A percentile compares a stretch with the other conserved stretches of the same genome.
Evolutionary conservation across 768 basidiomycete genomes (phyloP).

Genomic region (Suillus decipiens): DNA sequence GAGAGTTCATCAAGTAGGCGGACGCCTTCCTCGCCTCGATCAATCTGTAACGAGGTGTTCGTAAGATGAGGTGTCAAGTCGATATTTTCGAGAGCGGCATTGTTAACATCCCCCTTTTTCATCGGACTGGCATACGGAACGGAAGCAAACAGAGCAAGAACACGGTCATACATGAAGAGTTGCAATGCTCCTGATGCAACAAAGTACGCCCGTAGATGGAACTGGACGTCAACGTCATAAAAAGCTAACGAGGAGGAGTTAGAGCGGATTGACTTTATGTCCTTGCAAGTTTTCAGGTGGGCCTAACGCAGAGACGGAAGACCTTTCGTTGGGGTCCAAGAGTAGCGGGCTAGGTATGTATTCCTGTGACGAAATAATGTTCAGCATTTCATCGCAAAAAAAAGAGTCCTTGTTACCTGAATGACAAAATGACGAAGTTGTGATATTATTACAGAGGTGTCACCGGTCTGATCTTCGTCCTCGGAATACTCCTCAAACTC

Average conservation of each 20-base stretch:
- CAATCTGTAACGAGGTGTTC: slow-evolving; percentile 84
- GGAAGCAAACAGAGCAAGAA: slow-evolving; percentile 87
- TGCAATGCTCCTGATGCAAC: slow-evolving; percentile 74
- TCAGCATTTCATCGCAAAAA: slow-evolving; percentile 8
- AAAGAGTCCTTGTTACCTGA: slow-evolving; percentile 56
- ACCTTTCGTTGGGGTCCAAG: slow-evolving; percentile 61
- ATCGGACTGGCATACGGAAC: slow-evolving; percentile 61
- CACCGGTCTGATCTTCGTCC: slow-evolving; percentile 44
- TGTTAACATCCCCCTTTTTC: slow-evolving; percentile 27
- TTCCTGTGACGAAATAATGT: slow-evolving; percentile 54
- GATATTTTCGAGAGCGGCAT: slow-evolving; percentile 25
- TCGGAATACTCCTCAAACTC: slow-evolving; percentile 69
- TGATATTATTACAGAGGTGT: slow-evolving; percentile 71
- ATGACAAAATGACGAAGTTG: slow-evolving; percentile 96
- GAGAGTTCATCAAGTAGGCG: slow-evolving; percentile 79
- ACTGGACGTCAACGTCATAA: slow-evolving; percentile 50
- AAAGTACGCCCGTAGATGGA: slow-evolving; percentile 91
- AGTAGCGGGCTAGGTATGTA: slow-evolving; percentile 81
- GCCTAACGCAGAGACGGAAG: slow-evolving; percentile 27
- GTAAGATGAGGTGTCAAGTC: slow-evolving; percentile 82
- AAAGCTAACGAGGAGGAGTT: slow-evolving; percentile 6
- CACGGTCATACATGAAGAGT: slow-evolving; percentile 78
- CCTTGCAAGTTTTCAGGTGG: slow-evolving; percentile 38
- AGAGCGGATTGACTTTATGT: slow-evolving; percentile 53
- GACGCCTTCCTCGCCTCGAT: slow-evolving; percentile 68